Conservation (phyloP, 2,329 filamentous ascomycete genomes). For the Stemphylium vesicarium region DNA sequence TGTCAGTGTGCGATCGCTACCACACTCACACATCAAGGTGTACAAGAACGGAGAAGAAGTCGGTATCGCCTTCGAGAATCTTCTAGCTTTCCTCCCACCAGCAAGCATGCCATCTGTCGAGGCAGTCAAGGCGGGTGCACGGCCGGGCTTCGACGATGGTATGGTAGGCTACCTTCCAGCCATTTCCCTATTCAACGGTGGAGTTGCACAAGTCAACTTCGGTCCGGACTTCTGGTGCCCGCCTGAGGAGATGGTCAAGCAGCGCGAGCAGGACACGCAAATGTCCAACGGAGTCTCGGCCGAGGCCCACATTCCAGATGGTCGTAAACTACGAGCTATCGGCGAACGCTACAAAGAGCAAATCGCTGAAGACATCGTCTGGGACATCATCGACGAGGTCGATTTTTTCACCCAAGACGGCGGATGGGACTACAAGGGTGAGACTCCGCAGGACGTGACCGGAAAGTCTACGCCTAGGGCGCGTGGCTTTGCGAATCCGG, state of each 20-base stretch:
- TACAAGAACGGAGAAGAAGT: slow-evolving; percentile 91
- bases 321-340: slow-evolving; percentile 62
- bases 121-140: slow-evolving; percentile 72
- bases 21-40: slow-evolving; percentile 82
- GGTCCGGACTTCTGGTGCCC: slow-evolving; percentile 92
- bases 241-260: slow-evolving; percentile 64
- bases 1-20: slow-evolving; percentile 82
- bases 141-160: slow-evolving; percentile 90
- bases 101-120: slow-evolving; percentile 77
- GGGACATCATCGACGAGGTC: slow-evolving; percentile 92
- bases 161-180: slow-evolving; percentile 96
- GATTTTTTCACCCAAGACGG: slow-evolving; percentile 82
- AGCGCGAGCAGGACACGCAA: slow-evolving; percentile 43
- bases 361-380: slow-evolving; percentile 91
- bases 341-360: slow-evolving; percentile 87
- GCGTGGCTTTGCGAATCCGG: slow-evolving; percentile 46
- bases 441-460: slow-evolving; percentile 37
- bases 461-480: slow-evolving; percentile 47
- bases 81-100: slow-evolving; percentile 89
- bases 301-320: slow-evolving; percentile 29
- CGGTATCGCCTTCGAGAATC: slow-evolving; percentile 85
- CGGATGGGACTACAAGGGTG: slow-evolving; percentile 52
- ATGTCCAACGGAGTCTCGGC: slow-evolving; percentile 32
- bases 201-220: slow-evolving; percentile 91
- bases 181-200: slow-evolving; percentile 88